Base-by-base conservation (phyloP, 441 rosid species). In the Geranium incanum region DNA sequence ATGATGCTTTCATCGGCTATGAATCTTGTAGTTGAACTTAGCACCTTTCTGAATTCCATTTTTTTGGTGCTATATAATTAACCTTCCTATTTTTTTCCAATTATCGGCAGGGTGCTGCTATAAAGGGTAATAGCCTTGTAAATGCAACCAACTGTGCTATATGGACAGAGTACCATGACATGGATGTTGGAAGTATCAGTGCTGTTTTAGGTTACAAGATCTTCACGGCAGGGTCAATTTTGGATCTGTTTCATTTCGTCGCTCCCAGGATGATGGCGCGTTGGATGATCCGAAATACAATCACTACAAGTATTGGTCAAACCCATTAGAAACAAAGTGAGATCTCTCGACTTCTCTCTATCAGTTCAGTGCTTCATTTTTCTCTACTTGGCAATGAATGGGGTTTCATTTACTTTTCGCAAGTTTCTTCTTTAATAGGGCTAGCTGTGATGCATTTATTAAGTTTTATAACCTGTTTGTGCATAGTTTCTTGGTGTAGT, bases 211-310 rank as follows among this genome's bases (percentile, higher is more conserved):
- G 89, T 75, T 83, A 89, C 69, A 92, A 87, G 82, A 87, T 80
- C 67, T 89, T 90, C 82, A 91, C 96, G 23, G 85, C 91, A 64
- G 93, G 79, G 36, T 78, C 87, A 33, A 28, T 81, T 57, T 19
- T 89, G 36, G 98, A 95, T 77, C 84, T 95, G 77, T 87, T 95
- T 50, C 78, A 82, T 0, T 95, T 81, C 72, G 95, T 95, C 74
- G 98, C 99, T 75, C 99, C 99, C 12, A 92, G 87, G 82, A 85
- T 91, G 95, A 92, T 95, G 97, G 85, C 86, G 3, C 99, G 97
- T 68, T 95, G 85, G 92, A 92, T 71, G 97, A 95, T 71, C 95
- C 89, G 3, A 87, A 92, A 70, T 92, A 95, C 68, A 16, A 82
- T 3, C 91, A 95, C 77, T 87, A 78, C 81, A 93, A 84, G 84